phyloP scores from a whole-genome alignment of 371 early-diverging fungal species.

The Mortierella sp. region DNA sequence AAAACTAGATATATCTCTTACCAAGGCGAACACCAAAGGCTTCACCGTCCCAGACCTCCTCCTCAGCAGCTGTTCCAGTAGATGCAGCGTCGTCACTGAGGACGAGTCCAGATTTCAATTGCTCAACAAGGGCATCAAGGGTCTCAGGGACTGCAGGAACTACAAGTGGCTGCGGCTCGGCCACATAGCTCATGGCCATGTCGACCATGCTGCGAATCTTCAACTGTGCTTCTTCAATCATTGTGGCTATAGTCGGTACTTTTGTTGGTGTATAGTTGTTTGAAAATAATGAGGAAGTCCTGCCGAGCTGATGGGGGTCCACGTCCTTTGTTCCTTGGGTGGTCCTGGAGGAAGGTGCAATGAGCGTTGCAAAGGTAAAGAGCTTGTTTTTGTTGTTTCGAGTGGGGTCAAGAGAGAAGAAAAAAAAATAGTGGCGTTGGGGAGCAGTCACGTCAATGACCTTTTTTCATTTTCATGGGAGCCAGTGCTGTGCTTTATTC shows the following conservation, averaged over 20 bases:
- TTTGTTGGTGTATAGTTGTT: neutral
- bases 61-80: conserved; percentile 8
- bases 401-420: conserved; percentile 3
- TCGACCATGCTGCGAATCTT: conserved; percentile 56
- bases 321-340: too few relatives aligned
- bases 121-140: conserved; percentile 38
- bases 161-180: conserved; percentile 42
- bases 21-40: conserved; percentile 51
- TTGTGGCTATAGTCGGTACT: neutral
- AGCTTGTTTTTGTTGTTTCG: neutral
- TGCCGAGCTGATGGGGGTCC: too few relatives aligned
- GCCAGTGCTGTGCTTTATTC: too few relatives aligned
- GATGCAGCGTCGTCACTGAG: neutral
- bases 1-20: neutral
- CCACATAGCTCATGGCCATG: conserved; percentile 44
- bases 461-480: too few relatives aligned
- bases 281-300: neutral
- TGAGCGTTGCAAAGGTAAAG: too few relatives aligned
- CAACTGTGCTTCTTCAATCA: conserved; percentile 51
- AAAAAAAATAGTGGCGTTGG: neutral
- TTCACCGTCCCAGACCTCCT: conserved; percentile 54
- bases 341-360: neutral
- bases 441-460: neutral
- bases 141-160: conserved; percentile 50
- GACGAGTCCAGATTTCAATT: conserved; percentile 23